phyloP scores from a whole-genome alignment of 345 rosid genomes.

The Clarkia xantiana region DNA sequence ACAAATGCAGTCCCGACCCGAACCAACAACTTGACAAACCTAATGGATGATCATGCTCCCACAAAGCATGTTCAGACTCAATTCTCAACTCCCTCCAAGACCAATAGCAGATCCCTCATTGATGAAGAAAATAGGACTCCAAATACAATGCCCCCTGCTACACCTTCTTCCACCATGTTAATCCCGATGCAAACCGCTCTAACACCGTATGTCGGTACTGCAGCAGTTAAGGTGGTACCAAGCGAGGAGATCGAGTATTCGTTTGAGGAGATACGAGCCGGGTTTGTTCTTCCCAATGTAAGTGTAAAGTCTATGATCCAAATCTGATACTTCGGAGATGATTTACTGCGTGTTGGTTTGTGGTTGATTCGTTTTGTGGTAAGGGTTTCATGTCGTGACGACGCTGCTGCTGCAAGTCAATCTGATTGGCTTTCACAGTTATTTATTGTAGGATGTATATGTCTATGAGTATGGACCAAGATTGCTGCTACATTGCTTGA shows the following conservation, averaged over 20 bases:
- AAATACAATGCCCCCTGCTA: conserved; percentile 31
- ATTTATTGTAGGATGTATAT: too few relatives aligned
- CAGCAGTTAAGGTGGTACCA: conserved; percentile 14
- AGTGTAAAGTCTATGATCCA: too few relatives aligned
- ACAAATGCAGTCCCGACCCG: conserved; percentile 31
- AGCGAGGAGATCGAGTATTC: conserved; percentile 59
- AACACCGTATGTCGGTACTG: conserved; percentile 31
- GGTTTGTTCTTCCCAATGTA: conserved; percentile 24
- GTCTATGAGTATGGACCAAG: too few relatives aligned
- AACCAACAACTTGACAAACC: conserved; percentile 25
- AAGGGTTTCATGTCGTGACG: too few relatives aligned
- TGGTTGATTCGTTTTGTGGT: too few relatives aligned
- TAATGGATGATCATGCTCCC: conserved; percentile 12
- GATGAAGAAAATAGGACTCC: conserved; percentile 69
- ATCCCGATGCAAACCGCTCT: conserved; percentile 65
- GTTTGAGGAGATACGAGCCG: conserved; percentile 82
- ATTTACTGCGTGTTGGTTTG: too few relatives aligned
- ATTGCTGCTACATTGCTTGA: too few relatives aligned
- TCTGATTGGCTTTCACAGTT: too few relatives aligned
- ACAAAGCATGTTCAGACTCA: conserved; percentile 2
- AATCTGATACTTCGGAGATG: too few relatives aligned
- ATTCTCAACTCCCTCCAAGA: conserved; percentile 43
- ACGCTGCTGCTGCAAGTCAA: too few relatives aligned
- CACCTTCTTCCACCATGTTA: conserved; percentile 56
- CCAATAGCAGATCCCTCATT: conserved; percentile 3